These are phyloP conservation scores for Grigorovia humatica DNA, from an alignment of 805 yeast species.

Conservation along the genomic window DNA sequence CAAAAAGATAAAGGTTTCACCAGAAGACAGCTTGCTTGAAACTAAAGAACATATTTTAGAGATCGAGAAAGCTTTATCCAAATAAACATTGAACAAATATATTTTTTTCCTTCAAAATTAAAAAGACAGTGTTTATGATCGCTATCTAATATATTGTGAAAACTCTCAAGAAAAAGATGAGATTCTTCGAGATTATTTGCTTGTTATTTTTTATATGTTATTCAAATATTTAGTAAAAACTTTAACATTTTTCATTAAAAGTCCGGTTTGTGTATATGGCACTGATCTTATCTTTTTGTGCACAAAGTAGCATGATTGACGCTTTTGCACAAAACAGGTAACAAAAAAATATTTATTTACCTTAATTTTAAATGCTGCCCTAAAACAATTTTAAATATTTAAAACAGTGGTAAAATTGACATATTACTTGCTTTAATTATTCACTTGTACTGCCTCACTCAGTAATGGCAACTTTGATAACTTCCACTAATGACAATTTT, in stretches of 20 bases:
- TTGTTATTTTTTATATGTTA: background rate
- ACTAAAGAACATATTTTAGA: constrained; percentile 48
- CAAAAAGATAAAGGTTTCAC: constrained; percentile 34
- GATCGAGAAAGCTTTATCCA: constrained; percentile 18
- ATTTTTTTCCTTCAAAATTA: no score
- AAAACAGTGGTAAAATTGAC: no score
- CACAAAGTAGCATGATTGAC: background rate
- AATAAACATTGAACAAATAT: background rate
- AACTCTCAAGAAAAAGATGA: background rate
- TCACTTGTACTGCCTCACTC: background rate
- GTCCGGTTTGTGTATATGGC: background rate
- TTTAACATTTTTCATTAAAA: background rate
- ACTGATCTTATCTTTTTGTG: background rate
- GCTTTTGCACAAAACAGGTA: background rate
- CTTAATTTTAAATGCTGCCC: background rate
- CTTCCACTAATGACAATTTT: background rate
- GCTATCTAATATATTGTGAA: background rate
- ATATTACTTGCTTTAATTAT: no score
- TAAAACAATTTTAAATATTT: no score
- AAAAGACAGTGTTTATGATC: background rate
- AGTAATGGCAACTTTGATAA: background rate
- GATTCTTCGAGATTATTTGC: background rate
- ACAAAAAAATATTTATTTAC: background rate
- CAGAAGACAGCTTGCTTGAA: constrained; percentile 48
- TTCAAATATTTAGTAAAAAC: no score